A percentile compares a stretch with the other conserved stretches of the same genome.
Conservation (phyloP, 352 stramenopile genomes). For the Paralagenidium karlingii region DNA sequence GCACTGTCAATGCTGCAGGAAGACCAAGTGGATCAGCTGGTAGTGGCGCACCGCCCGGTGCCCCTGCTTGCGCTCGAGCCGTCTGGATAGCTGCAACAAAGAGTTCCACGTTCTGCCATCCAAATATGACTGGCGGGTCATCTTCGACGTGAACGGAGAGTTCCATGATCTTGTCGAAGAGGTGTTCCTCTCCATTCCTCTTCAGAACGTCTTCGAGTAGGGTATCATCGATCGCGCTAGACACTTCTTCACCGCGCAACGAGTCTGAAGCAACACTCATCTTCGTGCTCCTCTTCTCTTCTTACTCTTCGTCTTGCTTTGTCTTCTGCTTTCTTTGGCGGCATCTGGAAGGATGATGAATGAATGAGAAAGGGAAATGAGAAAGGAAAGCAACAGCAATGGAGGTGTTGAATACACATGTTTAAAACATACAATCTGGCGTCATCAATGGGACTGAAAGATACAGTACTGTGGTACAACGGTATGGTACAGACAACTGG, state of each 20-base stretch:
- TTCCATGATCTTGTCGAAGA: conserved; percentile 8
- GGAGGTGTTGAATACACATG: too few relatives aligned
- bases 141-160: conserved; percentile 8
- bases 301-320: too few relatives aligned
- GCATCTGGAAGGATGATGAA: too few relatives aligned
- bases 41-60: conserved; percentile 7
- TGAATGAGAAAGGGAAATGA: too few relatives aligned
- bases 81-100: conserved; percentile 8
- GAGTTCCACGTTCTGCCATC: conserved; percentile 6
- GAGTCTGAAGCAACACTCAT: not conserved
- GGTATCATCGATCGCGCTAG: not conserved
- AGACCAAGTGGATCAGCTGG: conserved; percentile 8
- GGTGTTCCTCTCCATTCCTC: conserved; percentile 10
- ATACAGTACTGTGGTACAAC: too few relatives aligned
- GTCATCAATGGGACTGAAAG: too few relatives aligned
- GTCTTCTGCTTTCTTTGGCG: too few relatives aligned
- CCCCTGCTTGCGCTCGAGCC: conserved; percentile 5
- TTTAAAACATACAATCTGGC: too few relatives aligned
- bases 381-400: too few relatives aligned
- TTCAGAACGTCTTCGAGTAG: conserved; percentile 9
- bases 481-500: too few relatives aligned
- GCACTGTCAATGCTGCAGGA: conserved; percentile 5
- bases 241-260: not conserved
- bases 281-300: too few relatives aligned
- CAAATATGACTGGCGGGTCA: conserved; percentile 9